phyloP scores from a whole-genome alignment of 441 rosid species.

The Theobroma grandiflorum region DNA sequence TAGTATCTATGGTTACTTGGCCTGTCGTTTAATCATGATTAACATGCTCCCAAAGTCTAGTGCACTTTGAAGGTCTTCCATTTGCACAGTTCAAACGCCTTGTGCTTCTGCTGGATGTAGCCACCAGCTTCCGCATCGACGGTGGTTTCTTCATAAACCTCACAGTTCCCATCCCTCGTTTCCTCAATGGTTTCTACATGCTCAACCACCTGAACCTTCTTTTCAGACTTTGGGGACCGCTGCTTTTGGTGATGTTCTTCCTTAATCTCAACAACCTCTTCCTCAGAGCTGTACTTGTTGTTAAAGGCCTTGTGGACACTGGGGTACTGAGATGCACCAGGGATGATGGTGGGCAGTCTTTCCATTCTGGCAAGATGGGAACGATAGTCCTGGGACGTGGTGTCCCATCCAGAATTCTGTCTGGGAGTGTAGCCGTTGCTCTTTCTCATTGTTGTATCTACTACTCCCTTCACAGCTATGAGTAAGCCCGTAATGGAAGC shows the following conservation, averaged over 20 bases:
- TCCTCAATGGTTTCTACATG: slow-evolving; percentile 27
- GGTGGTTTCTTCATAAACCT: slow-evolving; percentile 21
- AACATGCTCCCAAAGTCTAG: slow-evolving; percentile 10
- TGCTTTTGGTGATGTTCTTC: slow-evolving; percentile 10
- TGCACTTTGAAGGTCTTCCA: slow-evolving; percentile 57
- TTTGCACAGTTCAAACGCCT: slow-evolving; percentile 51
- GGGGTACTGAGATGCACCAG: slow-evolving; percentile 49
- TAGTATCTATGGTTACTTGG: not conserved
- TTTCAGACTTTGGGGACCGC: slow-evolving; percentile 31
- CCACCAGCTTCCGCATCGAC: slow-evolving; percentile 40
- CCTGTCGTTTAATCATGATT: slow-evolving; percentile 20
- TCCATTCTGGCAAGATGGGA: slow-evolving; percentile 36
- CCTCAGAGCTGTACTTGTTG: slow-evolving; percentile 24
- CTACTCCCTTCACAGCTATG: slow-evolving; percentile 10
- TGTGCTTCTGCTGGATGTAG: slow-evolving; percentile 48
- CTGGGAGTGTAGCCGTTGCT: slow-evolving; percentile 16
- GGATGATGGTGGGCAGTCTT: slow-evolving; percentile 37
- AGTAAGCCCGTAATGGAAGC: not conserved
- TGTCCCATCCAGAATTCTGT: slow-evolving; percentile 34
- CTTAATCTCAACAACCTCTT: not conserved
- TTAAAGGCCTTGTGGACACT: slow-evolving; percentile 42
- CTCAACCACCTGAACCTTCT: slow-evolving; percentile 48
- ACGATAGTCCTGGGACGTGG: slow-evolving; percentile 48
- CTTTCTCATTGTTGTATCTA: slow-evolving; percentile 18
- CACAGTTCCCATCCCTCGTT: not conserved